Conservation (phyloP, 371 early-diverging fungal genomes). For the Capniomyces stellatus region DNA sequence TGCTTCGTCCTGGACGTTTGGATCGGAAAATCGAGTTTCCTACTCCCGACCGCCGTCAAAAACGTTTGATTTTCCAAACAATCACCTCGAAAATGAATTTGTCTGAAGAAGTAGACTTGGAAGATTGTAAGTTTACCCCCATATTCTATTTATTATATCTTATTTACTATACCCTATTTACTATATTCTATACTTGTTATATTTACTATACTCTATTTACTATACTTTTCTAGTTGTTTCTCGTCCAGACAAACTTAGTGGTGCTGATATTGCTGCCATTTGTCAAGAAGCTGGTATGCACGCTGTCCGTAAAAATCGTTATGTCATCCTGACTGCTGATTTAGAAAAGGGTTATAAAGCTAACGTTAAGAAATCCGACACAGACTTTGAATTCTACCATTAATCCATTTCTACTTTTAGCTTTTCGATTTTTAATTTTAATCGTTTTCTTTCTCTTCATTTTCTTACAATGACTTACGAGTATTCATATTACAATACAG, state of each 20-base stretch:
- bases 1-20: slow-evolving; percentile 96
- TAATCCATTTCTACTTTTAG: too few species aligned
- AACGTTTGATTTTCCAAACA: slow-evolving; percentile 95
- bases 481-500: background rate
- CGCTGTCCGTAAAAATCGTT: slow-evolving; percentile 94
- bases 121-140: slow-evolving; percentile 39
- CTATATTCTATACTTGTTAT: slow-evolving; percentile 10
- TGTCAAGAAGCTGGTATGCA: slow-evolving; percentile 99
- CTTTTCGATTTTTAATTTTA: too few species aligned
- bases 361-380: slow-evolving; percentile 91
- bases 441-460: background rate
- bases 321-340: slow-evolving; percentile 94
- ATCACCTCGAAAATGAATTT: slow-evolving; percentile 98
- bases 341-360: slow-evolving; percentile 96
- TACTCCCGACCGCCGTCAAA: slow-evolving; percentile 98
- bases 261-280: slow-evolving; percentile 99
- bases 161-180: slow-evolving; percentile 13
- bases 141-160: background rate
- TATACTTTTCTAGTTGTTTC: slow-evolving; percentile 69
- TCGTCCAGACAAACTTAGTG: slow-evolving; percentile 94
- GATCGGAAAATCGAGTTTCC: slow-evolving; percentile 99
- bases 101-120: slow-evolving; percentile 95
- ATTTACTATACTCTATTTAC: too few species aligned
- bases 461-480: background rate
- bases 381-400: slow-evolving; percentile 91